Conservation (phyloP, 768 basidiomycete genomes). For the Pulveroboletus frians region DNA sequence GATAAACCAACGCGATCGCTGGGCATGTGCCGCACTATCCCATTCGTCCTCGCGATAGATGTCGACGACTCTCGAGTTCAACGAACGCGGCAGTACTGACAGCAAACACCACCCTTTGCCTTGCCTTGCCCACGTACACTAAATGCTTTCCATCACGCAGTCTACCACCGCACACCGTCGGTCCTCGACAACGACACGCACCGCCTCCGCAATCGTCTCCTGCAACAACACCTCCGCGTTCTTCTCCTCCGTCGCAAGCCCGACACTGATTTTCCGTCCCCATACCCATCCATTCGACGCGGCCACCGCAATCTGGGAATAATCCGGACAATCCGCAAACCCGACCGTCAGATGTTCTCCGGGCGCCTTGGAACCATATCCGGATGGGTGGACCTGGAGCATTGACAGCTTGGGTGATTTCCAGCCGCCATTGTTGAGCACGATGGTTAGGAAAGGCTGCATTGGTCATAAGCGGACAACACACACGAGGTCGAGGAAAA, state of each 20-base stretch:
- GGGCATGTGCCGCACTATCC: too few relatives aligned
- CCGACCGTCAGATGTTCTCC: constrained; percentile 54
- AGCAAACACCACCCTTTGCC: too few relatives aligned
- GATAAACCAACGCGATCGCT: too few relatives aligned
- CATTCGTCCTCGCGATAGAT: too few relatives aligned
- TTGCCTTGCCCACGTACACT: not conserved
- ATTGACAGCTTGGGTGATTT: constrained; percentile 60
- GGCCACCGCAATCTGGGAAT: constrained; percentile 57
- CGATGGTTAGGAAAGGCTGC: constrained; percentile 65
- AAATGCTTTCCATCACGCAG: constrained; percentile 46
- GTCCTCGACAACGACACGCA: constrained; percentile 53
- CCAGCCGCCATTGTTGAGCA: constrained; percentile 73
- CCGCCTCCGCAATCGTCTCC: constrained; percentile 41
- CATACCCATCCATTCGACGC: constrained; percentile 68
- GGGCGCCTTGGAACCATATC: constrained; percentile 42
- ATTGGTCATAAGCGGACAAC: not conserved
- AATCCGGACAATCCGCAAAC: constrained; percentile 59
- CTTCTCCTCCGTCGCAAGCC: constrained; percentile 18
- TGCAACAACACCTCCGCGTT: constrained; percentile 25
- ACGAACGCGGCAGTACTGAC: not conserved
- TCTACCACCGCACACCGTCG: constrained; percentile 63
- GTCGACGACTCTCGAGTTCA: too few relatives aligned
- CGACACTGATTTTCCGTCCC: constrained; percentile 37
- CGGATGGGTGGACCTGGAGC: constrained; percentile 58
- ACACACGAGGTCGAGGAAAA: not conserved